phyloP scores from a whole-genome alignment of 208 protist species.

The Acanthamoeba castellanii region DNA sequence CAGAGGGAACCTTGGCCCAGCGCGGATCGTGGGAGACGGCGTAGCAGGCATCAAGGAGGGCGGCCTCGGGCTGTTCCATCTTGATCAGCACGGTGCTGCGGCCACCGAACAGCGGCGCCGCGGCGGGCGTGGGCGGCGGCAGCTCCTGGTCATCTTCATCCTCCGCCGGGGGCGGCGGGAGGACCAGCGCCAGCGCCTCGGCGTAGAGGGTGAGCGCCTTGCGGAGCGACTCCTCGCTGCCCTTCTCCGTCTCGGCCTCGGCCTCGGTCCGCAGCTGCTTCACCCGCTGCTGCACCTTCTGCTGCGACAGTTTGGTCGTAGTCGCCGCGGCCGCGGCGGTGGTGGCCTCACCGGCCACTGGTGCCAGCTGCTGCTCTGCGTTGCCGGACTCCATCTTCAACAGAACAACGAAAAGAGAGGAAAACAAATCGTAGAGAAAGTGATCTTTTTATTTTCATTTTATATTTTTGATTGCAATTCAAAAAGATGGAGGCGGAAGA shows the following conservation, averaged over 20 bases:
- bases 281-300: neutral
- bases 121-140: constrained; percentile 5
- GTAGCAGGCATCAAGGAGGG: constrained; percentile 45
- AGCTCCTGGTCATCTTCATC: neutral
- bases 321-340: neutral
- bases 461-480: neutral
- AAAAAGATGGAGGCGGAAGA: neutral
- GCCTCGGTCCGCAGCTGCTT: constrained; percentile 15
- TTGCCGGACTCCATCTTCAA: neutral
- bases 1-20: constrained; percentile 19
- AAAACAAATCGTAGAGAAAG: neutral
- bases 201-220: constrained; percentile 23
- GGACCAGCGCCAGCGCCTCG: constrained; percentile 9
- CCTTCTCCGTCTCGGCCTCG: constrained; percentile 28
- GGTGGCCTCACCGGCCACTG: neutral
- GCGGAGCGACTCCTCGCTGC: constrained; percentile 21
- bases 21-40: constrained; percentile 47
- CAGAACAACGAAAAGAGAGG: neutral
- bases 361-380: neutral
- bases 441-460: neutral
- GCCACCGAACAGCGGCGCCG: constrained; percentile 36
- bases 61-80: constrained; percentile 24
- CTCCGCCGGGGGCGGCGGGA: neutral
- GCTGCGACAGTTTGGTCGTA: neutral
- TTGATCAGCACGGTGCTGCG: constrained; percentile 25